Base-by-base conservation (phyloP, 1,284 basidiomycete species). In the Trametes sp. region DNA sequence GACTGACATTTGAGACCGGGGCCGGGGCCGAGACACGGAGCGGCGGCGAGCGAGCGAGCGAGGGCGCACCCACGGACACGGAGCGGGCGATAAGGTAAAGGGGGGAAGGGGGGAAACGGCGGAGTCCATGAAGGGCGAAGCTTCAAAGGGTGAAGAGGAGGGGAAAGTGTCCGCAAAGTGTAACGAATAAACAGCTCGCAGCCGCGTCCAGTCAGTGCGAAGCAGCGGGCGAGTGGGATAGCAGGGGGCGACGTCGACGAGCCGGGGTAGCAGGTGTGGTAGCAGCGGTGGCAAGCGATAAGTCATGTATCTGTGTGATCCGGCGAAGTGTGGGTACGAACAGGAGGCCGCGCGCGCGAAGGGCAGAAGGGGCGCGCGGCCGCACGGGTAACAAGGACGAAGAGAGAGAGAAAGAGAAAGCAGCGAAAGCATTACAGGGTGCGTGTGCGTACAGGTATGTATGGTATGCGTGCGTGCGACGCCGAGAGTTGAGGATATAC, bases 381-480 rank as follows among this genome's bases (percentile, higher is more conserved):
- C 24, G 31, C 48, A 33, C n/a, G 48, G 51, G 51, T 35, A 52
- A 41, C 51, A 41, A 29, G 33, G 19, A 21, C 9, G 45, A 49
- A 24, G 21, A 44, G n/a, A n/a, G n/a, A n/a, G n/a, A n/a, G n/a
- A n/a, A n/a, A 26, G 24, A 35, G 42, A 21, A 29, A 26, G 21
- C 35, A 23, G 51, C 6, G 21, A 44, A 41, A 44, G 59, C 52
- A 64, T 64, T 62, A 67, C 36, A 56, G 56, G n/a, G 58, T 42
- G 57, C 57, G 59, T n/a, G 54, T 57, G 62, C 59, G 62, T 64
- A 66, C 57, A 63, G 57, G 59, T 58, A 62, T 56, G 61, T 62
- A 62, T 61, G 57, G 60, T 67, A 64, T 67, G 59, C 24, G 54
- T 67, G 59, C 24, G 54, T 45, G 59, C 50, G 26, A 14, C 10